Percentiles rank a stretch among this genome's conserved stretches.
These are phyloP conservation scores for Amaranthus tricolor DNA, from an alignment of 179 eudicot genomes.

Conservation along the genomic window DNA sequence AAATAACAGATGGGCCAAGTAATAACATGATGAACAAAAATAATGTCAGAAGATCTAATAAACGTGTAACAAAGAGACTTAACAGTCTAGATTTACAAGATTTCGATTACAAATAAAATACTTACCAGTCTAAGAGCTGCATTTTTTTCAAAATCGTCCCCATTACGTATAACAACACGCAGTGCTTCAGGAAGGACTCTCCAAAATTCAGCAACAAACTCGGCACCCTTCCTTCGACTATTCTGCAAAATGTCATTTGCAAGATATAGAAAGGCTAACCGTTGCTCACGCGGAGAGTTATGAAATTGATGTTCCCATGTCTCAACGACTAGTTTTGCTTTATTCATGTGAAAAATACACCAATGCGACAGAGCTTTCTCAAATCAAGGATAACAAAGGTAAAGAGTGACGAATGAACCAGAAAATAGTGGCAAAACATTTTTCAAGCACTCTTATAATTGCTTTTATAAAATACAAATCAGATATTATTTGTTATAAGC, in stretches of 20 bases:
- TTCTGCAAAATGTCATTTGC: slow-evolving; percentile 96
- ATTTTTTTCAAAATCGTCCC: slow-evolving; percentile 68
- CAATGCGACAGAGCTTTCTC: slow-evolving; percentile 85
- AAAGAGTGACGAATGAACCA: slow-evolving; percentile 1
- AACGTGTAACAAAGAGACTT: too few relatives aligned
- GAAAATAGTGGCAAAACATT: neutral
- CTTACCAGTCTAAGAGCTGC: slow-evolving; percentile 83
- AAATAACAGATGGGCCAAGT: neutral
- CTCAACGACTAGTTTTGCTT: slow-evolving; percentile 89
- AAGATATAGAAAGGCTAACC: slow-evolving; percentile 80
- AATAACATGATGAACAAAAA: neutral
- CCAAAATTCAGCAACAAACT: slow-evolving; percentile 91
- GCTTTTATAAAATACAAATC: too few relatives aligned
- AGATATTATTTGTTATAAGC: too few relatives aligned
- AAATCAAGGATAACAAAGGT: slow-evolving; percentile 54
- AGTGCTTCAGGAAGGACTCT: slow-evolving; percentile 95
- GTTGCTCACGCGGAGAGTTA: slow-evolving; percentile 74
- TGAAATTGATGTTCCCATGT: slow-evolving; percentile 89
- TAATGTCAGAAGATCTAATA: neutral
- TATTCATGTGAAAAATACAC: slow-evolving; percentile 98
- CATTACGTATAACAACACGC: slow-evolving; percentile 71
- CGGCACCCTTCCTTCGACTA: slow-evolving; percentile 82
- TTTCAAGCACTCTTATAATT: too few relatives aligned
- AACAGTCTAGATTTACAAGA: too few relatives aligned
- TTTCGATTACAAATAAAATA: neutral